Evolutionary conservation across 1,284 basidiomycete species (phyloP).

Genomic region (Fomitopsis betulina): DNA sequence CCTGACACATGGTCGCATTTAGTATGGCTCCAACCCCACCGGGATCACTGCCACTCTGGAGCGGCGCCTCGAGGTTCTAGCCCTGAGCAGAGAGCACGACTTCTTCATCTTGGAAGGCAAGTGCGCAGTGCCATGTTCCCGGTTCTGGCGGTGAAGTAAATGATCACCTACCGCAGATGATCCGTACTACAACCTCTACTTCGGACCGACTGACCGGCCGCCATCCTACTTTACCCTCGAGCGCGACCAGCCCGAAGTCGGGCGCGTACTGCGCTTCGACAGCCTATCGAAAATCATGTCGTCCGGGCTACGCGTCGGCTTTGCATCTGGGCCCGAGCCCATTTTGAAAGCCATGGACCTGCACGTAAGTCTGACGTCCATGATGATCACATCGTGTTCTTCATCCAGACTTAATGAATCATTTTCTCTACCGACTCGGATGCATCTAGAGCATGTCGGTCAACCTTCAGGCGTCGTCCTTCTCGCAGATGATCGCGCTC

Average conservation of each 20-base stretch:
- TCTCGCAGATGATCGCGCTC: conserved; percentile 75
- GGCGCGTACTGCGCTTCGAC: conserved; percentile 82
- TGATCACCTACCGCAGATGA: conserved; percentile 46
- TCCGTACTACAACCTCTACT: conserved; percentile 77
- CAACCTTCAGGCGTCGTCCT: conserved; percentile 77
- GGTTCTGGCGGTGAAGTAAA: neutral
- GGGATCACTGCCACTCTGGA: conserved; percentile 73
- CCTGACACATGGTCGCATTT: neutral
- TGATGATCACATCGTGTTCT: neutral
- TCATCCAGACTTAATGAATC: neutral
- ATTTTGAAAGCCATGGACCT: conserved; percentile 76
- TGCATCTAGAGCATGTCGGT: conserved; percentile 53
- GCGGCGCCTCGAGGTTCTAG: conserved; percentile 76
- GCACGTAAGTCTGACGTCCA: conserved; percentile 42
- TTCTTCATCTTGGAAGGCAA: conserved; percentile 86
- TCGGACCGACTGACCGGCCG: conserved; percentile 55
- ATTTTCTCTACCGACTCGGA: conserved; percentile 1
- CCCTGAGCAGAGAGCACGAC: conserved; percentile 70
- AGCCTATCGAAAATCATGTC: conserved; percentile 87
- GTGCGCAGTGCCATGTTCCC: neutral
- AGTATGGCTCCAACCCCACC: conserved; percentile 85
- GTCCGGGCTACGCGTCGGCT: conserved; percentile 80
- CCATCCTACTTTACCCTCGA: conserved; percentile 84
- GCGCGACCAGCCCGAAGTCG: conserved; percentile 50
- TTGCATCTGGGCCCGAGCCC: conserved; percentile 73